phyloP scores from a whole-genome alignment of 768 basidiomycete species.

The Macrocybe gigantea region DNA sequence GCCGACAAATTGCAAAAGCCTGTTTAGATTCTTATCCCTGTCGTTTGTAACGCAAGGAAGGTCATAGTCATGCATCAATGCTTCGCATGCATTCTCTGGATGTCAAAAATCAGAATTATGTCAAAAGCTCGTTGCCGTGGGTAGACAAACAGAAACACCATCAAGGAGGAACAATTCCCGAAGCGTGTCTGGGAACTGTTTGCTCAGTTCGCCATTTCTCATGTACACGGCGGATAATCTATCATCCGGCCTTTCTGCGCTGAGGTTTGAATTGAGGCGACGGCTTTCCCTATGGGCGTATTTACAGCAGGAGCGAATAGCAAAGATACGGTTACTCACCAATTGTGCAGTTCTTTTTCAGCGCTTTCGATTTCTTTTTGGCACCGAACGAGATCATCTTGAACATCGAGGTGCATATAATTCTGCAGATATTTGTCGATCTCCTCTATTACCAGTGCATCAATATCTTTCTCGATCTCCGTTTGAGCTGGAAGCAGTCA shows the following conservation, averaged over 20 bases:
- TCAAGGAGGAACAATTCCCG: constrained; percentile 45
- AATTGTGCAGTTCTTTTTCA: constrained; percentile 51
- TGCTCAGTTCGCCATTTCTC: constrained; percentile 40
- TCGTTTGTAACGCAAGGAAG: constrained; percentile 29
- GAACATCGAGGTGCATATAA: constrained; percentile 43
- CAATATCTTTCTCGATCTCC: constrained; percentile 42
- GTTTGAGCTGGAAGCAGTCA: constrained; percentile 33
- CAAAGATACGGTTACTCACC: constrained; percentile 32
- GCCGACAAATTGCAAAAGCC: constrained; percentile 51
- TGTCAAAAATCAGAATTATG: background rate
- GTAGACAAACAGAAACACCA: constrained; percentile 25
- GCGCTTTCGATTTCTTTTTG: constrained; percentile 31
- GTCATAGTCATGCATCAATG: constrained; percentile 33
- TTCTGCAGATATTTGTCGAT: constrained; percentile 40
- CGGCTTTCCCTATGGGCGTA: constrained; percentile 44
- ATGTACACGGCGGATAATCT: constrained; percentile 42
- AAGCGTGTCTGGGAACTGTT: constrained; percentile 45
- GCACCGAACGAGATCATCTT: constrained; percentile 31
- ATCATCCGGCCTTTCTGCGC: constrained; percentile 32
- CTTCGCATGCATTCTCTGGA: constrained; percentile 25
- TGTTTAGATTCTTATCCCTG: constrained; percentile 46
- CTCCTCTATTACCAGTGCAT: constrained; percentile 42
- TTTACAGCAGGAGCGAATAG: background rate
- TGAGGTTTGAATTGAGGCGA: constrained; percentile 43
- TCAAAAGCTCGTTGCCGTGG: background rate